phyloP scores from a whole-genome alignment of 75 land plant species.

The Larix kaempferi region DNA sequence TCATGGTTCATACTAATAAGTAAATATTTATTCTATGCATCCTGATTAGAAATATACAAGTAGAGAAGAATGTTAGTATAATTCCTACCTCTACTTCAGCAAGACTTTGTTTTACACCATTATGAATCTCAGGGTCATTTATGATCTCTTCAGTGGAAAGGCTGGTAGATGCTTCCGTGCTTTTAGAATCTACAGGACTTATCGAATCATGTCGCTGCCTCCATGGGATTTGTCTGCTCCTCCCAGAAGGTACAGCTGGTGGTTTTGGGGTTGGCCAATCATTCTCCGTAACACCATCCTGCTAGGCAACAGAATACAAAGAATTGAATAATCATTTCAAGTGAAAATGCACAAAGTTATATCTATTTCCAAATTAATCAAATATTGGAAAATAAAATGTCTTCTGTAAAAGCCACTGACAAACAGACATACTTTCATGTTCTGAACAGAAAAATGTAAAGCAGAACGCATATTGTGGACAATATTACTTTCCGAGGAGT shows the following conservation, averaged over 20 bases:
- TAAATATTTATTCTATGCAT: not conserved
- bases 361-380: not conserved
- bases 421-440: not conserved
- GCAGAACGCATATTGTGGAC: no score
- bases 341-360: not conserved
- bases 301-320: constrained; percentile 2
- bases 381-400: not conserved
- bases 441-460: not conserved
- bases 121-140: not conserved
- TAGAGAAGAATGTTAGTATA: not conserved
- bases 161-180: constrained; percentile 45
- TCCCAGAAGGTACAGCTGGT: constrained; percentile 55
- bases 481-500: not conserved
- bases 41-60: not conserved
- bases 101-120: not conserved
- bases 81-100: not conserved
- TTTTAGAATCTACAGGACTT: constrained; percentile 41
- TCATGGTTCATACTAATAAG: no score
- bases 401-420: not conserved
- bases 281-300: constrained; percentile 48
- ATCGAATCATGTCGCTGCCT: constrained; percentile 43
- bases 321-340: no score
- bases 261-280: constrained; percentile 72
- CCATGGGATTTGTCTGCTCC: constrained; percentile 60
- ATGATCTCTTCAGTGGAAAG: constrained; percentile 34